Evolutionary conservation across 192 early-diverging fungal genomes (phyloP).

Genomic region (Coemansia sp.): DNA sequence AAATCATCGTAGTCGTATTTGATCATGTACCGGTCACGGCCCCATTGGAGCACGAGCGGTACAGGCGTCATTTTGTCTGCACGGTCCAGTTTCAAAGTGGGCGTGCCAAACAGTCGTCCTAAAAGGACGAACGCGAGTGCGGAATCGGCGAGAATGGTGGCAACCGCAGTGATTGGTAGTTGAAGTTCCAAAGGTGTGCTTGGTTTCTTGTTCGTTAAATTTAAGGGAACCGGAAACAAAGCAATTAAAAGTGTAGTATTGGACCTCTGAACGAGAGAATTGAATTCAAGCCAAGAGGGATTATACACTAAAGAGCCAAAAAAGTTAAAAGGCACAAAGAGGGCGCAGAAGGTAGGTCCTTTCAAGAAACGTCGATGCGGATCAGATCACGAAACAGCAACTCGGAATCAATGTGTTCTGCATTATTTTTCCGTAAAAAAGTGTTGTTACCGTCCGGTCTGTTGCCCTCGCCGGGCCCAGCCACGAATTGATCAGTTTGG

Average conservation of each 20-base stretch:
- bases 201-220: not conserved
- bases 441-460: too few species aligned
- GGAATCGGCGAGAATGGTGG: conserved; percentile 35
- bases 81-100: conserved; percentile 2
- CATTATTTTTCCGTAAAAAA: too few species aligned
- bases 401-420: too few species aligned
- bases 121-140: conserved; percentile 34
- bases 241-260: not conserved
- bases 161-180: not conserved
- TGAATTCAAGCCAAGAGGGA: not conserved
- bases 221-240: not conserved
- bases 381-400: too few species aligned
- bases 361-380: too few species aligned
- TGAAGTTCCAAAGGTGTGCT: not conserved
- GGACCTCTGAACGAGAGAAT: not conserved
- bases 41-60: conserved; percentile 52
- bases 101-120: conserved; percentile 20
- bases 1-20: conserved; percentile 50
- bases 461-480: too few species aligned
- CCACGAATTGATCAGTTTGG: too few species aligned
- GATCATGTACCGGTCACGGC: conserved; percentile 52
- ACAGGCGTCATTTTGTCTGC: conserved; percentile 47
- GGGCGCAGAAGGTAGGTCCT: not conserved
- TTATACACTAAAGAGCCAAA: not conserved
- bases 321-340: not conserved